These are phyloP conservation scores for Arthonia radiata DNA, from an alignment of 495 filamentous ascomycete species.

Conservation along the genomic window DNA sequence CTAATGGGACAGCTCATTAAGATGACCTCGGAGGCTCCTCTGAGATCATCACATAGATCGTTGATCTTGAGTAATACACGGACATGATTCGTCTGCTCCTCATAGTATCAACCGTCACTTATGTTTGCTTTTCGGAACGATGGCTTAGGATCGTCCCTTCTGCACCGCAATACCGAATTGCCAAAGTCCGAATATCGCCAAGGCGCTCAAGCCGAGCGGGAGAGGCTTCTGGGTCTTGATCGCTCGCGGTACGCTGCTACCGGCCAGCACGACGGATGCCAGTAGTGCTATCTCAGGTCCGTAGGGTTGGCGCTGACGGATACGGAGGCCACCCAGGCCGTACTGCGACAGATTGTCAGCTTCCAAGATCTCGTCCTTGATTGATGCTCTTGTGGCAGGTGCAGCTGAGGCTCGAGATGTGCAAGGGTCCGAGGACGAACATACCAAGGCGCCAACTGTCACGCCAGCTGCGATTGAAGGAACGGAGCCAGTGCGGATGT, in stretches of 20 bases:
- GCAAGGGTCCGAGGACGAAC: constrained; percentile 1
- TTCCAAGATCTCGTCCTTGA: no score
- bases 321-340: constrained; percentile 42
- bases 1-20: no score
- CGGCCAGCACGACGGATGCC: constrained; percentile 59
- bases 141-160: no score
- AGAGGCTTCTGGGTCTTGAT: constrained; percentile 53
- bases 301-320: constrained; percentile 37
- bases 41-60: no score
- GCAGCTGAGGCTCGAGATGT: neutral
- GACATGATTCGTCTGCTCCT: no score
- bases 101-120: no score
- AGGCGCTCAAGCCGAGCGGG: constrained; percentile 41
- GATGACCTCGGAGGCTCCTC: no score
- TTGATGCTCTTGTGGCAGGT: neutral
- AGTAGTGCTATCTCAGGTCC: constrained; percentile 54
- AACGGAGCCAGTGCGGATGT: constrained; percentile 53
- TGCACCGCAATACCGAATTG: constrained; percentile 36
- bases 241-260: constrained; percentile 59
- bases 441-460: constrained; percentile 40
- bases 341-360: constrained; percentile 19
- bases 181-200: constrained; percentile 32
- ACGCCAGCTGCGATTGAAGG: constrained; percentile 67
- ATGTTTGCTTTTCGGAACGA: no score
- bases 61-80: no score